Conservation (phyloP, 768 basidiomycete species). For the Lactarius evosmus region DNA sequence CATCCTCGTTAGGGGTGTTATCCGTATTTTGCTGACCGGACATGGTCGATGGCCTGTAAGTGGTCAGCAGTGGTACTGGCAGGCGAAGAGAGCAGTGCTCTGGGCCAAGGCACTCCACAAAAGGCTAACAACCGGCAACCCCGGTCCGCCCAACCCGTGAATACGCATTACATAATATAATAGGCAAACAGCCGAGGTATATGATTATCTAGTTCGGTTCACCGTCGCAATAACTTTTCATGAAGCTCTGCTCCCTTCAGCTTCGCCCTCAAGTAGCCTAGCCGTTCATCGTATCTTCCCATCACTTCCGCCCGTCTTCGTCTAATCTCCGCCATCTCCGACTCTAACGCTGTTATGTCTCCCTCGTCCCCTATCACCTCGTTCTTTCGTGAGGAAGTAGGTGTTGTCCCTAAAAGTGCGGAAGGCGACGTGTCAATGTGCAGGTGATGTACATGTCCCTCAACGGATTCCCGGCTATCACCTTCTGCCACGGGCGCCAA, state of each 20-base stretch:
- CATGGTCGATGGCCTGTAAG: slow-evolving; percentile 1
- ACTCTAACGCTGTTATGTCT: slow-evolving; percentile 42
- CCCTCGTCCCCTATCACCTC: slow-evolving; percentile 36
- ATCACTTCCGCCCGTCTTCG: slow-evolving; percentile 67
- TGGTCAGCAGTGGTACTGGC: background rate
- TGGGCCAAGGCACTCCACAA: background rate
- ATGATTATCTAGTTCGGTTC: background rate
- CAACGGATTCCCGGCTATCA: slow-evolving; percentile 31
- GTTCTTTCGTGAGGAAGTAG: slow-evolving; percentile 23
- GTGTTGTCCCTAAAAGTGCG: background rate
- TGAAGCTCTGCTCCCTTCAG: slow-evolving; percentile 80
- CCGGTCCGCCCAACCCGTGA: background rate
- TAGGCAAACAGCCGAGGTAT: slow-evolving; percentile 3
- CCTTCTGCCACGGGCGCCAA: slow-evolving; percentile 54
- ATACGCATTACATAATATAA: background rate
- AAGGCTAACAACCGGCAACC: background rate
- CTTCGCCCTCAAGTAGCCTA: slow-evolving; percentile 79
- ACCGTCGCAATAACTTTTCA: slow-evolving; percentile 70
- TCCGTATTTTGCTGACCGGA: slow-evolving; percentile 14
- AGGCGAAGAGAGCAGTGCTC: too few relatives aligned
- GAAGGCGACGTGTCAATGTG: slow-evolving; percentile 13
- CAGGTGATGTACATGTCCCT: slow-evolving; percentile 20
- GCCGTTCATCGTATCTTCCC: slow-evolving; percentile 65
- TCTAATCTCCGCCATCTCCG: slow-evolving; percentile 68
- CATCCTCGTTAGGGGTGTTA: background rate